These are phyloP conservation scores for Phytophthora pseudosyringae DNA, from an alignment of 352 stramenopile genomes.

Conservation along the genomic window DNA sequence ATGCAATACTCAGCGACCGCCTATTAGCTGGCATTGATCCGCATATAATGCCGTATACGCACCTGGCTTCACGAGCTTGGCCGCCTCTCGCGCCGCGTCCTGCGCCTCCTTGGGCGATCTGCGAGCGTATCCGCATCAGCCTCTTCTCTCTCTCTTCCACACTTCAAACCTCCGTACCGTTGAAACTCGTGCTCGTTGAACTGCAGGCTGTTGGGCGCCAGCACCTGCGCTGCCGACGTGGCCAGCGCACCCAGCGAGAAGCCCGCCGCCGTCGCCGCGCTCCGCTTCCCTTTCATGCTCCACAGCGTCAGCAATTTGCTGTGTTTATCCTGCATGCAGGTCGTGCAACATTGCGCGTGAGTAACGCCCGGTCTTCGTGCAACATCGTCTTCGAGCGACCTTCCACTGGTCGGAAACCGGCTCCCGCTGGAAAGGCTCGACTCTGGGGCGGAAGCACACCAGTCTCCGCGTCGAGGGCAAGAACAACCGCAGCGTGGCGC, in stretches of 20 bases:
- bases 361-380: neutral
- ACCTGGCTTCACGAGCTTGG: slow-evolving; percentile 72
- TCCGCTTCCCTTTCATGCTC: slow-evolving; percentile 12
- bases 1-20: slow-evolving; percentile 4
- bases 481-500: too few species aligned
- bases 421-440: slow-evolving; percentile 30
- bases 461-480: slow-evolving; percentile 3
- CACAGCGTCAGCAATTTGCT: neutral
- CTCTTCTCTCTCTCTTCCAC: neutral
- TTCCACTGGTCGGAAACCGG: slow-evolving; percentile 35
- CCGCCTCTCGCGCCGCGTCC: slow-evolving; percentile 59
- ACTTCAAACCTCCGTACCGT: slow-evolving; percentile 34
- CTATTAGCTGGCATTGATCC: neutral
- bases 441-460: neutral
- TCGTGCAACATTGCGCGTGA: slow-evolving; percentile 3
- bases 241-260: slow-evolving; percentile 46
- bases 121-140: neutral
- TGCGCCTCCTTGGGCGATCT: slow-evolving; percentile 70
- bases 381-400: slow-evolving; percentile 9
- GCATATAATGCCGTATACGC: neutral
- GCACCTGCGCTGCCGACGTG: slow-evolving; percentile 51
- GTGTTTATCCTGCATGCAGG: neutral
- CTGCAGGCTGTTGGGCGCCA: slow-evolving; percentile 76
- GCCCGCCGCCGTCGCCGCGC: neutral
- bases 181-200: slow-evolving; percentile 83